phyloP scores from a whole-genome alignment of 2,329 filamentous ascomycete species.

The Fusarium praegraminearum region DNA sequence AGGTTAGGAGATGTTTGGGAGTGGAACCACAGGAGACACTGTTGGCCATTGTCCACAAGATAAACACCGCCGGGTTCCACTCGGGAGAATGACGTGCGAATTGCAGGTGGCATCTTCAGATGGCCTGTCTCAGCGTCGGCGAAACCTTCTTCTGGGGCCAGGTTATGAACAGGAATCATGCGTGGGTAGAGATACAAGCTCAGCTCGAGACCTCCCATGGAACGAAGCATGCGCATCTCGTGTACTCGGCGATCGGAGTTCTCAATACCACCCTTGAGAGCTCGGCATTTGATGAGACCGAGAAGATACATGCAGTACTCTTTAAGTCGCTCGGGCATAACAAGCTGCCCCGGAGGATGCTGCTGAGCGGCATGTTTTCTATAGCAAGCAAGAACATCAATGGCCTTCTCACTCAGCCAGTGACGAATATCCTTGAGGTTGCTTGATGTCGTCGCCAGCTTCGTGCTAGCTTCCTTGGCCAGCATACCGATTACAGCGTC shows the following conservation, averaged over 20 bases:
- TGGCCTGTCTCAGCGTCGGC: conserved; percentile 88
- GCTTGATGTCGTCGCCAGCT: conserved; percentile 76
- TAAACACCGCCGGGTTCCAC: conserved; percentile 96
- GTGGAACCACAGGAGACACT: conserved; percentile 92
- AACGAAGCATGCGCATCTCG: conserved; percentile 89
- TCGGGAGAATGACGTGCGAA: conserved; percentile 86
- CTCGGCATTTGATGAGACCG: conserved; percentile 86
- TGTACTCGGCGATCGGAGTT: conserved; percentile 90
- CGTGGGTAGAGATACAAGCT: conserved; percentile 95
- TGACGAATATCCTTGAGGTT: conserved; percentile 87
- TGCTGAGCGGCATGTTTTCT: conserved; percentile 89
- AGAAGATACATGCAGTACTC: conserved; percentile 98
- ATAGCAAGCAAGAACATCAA: conserved; percentile 92
- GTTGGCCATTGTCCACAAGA: conserved; percentile 94
- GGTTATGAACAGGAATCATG: conserved; percentile 91
- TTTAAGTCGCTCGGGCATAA: conserved; percentile 95
- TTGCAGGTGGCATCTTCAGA: conserved; percentile 81
- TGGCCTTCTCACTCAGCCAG: conserved; percentile 87
- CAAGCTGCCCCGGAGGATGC: conserved; percentile 90
- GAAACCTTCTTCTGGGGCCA: conserved; percentile 89
- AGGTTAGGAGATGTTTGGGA: conserved; percentile 92
- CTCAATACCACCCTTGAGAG: conserved; percentile 93
- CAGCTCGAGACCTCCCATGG: conserved; percentile 87
- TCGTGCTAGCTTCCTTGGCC: conserved; percentile 93
- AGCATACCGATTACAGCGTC: conserved; percentile 90